Evolutionary conservation across 371 early-diverging fungal species (phyloP).

Genomic region (Rhizomucor pusillus): DNA sequence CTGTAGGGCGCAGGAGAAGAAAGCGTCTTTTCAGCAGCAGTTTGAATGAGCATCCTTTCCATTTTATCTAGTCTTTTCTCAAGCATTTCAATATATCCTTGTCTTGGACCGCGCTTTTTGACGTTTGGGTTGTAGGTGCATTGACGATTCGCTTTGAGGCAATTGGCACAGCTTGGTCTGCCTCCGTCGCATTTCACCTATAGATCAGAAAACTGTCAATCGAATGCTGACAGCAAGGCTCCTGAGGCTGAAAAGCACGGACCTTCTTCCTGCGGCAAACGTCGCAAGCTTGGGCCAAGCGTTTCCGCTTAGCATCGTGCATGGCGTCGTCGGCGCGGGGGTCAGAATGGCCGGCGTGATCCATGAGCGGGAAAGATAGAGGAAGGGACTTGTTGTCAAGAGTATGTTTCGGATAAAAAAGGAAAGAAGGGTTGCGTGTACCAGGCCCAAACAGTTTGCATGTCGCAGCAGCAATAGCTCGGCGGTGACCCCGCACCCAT

Average conservation of each 20-base stretch:
- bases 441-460: too few relatives aligned
- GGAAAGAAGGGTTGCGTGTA: too few relatives aligned
- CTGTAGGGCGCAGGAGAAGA: background rate
- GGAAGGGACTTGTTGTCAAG: too few relatives aligned
- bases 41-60: conserved; percentile 36
- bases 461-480: too few relatives aligned
- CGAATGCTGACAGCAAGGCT: background rate
- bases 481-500: too few relatives aligned
- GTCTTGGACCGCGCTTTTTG: conserved; percentile 77
- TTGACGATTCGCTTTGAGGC: conserved; percentile 52
- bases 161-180: conserved; percentile 77
- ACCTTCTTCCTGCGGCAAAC: conserved; percentile 80
- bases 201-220: background rate
- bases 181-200: conserved; percentile 79
- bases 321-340: background rate
- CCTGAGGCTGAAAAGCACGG: background rate
- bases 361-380: too few relatives aligned
- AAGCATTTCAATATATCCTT: conserved; percentile 76
- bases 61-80: conserved; percentile 72
- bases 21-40: too few relatives aligned
- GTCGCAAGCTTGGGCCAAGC: conserved; percentile 82
- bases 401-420: too few relatives aligned
- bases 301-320: conserved; percentile 53
- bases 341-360: too few relatives aligned
- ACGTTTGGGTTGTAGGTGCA: conserved; percentile 75